These are phyloP conservation scores for Ciborinia camelliae DNA, from an alignment of 2,329 filamentous ascomycete genomes.

Conservation along the genomic window DNA sequence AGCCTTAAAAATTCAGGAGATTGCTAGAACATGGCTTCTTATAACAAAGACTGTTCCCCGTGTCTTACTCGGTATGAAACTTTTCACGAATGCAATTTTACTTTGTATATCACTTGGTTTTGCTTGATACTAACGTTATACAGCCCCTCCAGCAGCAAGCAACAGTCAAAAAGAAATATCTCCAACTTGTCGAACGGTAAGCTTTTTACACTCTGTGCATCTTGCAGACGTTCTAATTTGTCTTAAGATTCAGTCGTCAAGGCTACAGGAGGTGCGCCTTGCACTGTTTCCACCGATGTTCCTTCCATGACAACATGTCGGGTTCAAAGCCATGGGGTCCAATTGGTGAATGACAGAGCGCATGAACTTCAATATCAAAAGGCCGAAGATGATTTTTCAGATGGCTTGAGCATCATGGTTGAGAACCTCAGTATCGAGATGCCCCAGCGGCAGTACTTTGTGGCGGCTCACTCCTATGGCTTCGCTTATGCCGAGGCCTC, in stretches of 20 bases:
- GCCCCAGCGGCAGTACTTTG: background rate
- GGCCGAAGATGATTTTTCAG: background rate
- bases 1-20: no score
- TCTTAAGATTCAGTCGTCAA: background rate
- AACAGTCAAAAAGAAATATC: background rate
- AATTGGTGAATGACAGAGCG: background rate
- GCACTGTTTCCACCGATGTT: background rate
- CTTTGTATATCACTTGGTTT: background rate
- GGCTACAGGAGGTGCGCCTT: background rate
- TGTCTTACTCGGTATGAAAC: background rate
- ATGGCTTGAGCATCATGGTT: no score
- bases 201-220: background rate
- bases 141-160: background rate
- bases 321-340: background rate
- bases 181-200: background rate
- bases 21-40: background rate
- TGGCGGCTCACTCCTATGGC: background rate
- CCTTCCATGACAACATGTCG: no score
- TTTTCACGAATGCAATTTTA: background rate
- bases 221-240: background rate
- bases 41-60: background rate
- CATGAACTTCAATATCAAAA: background rate
- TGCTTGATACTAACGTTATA: background rate
- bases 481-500: background rate
- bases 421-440: background rate